These are phyloP conservation scores for Boletus edulis DNA, from an alignment of 768 basidiomycete genomes.

Conservation along the genomic window DNA sequence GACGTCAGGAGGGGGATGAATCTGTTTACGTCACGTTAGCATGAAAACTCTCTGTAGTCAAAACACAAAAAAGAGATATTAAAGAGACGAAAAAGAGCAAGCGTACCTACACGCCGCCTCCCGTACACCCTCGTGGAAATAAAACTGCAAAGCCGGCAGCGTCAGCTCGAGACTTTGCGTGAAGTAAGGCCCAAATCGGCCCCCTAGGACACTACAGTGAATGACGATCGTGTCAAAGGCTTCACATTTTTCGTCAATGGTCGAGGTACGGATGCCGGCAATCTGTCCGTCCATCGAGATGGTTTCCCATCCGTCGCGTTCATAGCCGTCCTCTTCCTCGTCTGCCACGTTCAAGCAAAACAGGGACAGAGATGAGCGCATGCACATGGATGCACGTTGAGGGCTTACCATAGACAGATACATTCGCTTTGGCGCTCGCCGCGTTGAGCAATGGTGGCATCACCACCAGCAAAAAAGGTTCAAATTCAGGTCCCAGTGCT, in stretches of 20 bases:
- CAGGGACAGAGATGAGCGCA: background rate
- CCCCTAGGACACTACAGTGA: conserved; percentile 66
- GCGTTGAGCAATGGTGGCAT: conserved; percentile 76
- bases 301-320: conserved; percentile 77
- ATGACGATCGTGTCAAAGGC: conserved; percentile 87
- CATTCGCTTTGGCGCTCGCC: conserved; percentile 73
- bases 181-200: conserved; percentile 70
- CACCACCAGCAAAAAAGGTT: conserved; percentile 80
- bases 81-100: too few species aligned
- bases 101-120: conserved; percentile 73
- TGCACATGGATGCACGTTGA: background rate
- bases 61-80: too few species aligned
- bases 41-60: too few species aligned
- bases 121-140: conserved; percentile 82
- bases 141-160: conserved; percentile 68
- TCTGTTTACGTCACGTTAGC: conserved; percentile 34
- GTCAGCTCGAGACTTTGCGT: conserved; percentile 69
- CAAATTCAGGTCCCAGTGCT: conserved; percentile 80
- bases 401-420: conserved; percentile 61
- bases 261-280: conserved; percentile 74
- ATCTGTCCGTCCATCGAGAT: conserved; percentile 74
- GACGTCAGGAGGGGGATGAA: conserved; percentile 68
- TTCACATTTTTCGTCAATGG: conserved; percentile 84
- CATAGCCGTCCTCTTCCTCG: conserved; percentile 50
- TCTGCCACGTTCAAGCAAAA: conserved; percentile 38